Base-by-base conservation (phyloP, 2,329 filamentous ascomycete genomes). In the Penicillium sp. region DNA sequence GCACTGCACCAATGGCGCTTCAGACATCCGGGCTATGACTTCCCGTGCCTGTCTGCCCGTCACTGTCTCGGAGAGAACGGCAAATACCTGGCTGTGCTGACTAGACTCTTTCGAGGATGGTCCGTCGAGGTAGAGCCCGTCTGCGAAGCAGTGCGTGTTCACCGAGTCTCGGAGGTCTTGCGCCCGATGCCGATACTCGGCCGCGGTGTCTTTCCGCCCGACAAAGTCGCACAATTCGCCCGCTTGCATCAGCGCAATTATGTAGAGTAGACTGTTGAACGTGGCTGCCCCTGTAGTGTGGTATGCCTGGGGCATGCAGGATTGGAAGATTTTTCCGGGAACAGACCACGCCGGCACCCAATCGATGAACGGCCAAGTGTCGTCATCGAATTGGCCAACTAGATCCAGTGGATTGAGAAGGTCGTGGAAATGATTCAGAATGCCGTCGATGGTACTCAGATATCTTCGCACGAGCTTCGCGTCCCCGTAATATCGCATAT, bases 281-380 rank as follows among this genome's bases (percentile, higher is more conserved):
- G 54, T 56, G 2, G 54, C 54, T 29, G 44, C 48, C 5, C 54
- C 54, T 1, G 48, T 52, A 5, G 4, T 47, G 16, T n/a, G 43
- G 18, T 58, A 58, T 34, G 56, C 31, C 27, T 16, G 52, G 1
- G 56, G 56, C 52, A 58, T 55, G 39, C 56, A 58, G 6, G 56
- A 55, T 13, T 55, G 46, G 39, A 55, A 58, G n/a, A 55, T 53
- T 22, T 50, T 56, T 6, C 49, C 55, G 9, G 57, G 60, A 1
- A 56, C 59, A 22, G 40, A 49, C 65, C 65, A 68, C 31, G 60
- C 55, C 8, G 56, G 42, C 6, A 61, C 62, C 65, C 64, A 67
- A 46, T 67, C 65, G 10, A 65, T 59, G 48, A 67, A 67, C 0
- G 61, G 60, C 65, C 65, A 68, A 8, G 43, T 59, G 32, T 64